These are phyloP conservation scores for Nemania bipapillata DNA, from an alignment of 2,329 filamentous ascomycete species.

Conservation along the genomic window DNA sequence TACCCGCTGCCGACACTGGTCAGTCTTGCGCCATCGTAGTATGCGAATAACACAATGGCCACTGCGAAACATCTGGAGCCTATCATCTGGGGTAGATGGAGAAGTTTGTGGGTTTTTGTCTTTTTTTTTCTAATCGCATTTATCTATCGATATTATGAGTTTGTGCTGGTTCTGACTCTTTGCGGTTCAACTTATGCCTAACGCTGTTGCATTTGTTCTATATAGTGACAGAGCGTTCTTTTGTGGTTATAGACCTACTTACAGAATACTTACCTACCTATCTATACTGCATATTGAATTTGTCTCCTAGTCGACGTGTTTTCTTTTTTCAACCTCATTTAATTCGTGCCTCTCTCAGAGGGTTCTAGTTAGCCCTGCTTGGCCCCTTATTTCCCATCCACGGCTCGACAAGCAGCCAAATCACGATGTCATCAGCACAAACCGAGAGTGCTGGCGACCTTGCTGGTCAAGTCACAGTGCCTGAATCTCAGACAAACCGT, in stretches of 20 bases:
- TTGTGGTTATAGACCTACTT: conserved; percentile 1
- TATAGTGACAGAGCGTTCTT: conserved; percentile 15
- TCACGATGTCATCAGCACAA: conserved; percentile 52
- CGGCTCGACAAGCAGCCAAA: conserved; percentile 31
- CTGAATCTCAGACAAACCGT: conserved; percentile 49
- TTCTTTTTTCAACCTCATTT: conserved; percentile 21
- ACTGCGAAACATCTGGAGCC: conserved; percentile 40
- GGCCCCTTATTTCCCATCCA: conserved; percentile 29
- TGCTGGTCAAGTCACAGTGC: conserved; percentile 48
- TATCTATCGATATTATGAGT: conserved; percentile 14
- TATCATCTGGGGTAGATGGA: conserved; percentile 45
- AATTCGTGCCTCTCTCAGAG: conserved; percentile 36
- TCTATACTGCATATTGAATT: background rate
- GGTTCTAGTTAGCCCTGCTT: conserved; percentile 31
- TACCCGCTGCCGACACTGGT: conserved; percentile 39
- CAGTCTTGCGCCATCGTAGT: conserved; percentile 37
- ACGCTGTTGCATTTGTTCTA: conserved; percentile 21
- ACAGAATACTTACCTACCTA: background rate
- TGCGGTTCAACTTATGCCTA: conserved; percentile 12
- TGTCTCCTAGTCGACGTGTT: background rate
- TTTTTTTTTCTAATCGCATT: conserved; percentile 18
- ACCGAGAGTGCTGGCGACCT: conserved; percentile 52
- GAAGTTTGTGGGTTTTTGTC: conserved; percentile 22
- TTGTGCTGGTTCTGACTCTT: conserved; percentile 8
- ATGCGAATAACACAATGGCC: conserved; percentile 44